Percentiles rank a stretch among this genome's conserved stretches.
phyloP scores from a whole-genome alignment of 2,329 filamentous ascomycete genomes.

The Phialemonium atrogriseum region DNA sequence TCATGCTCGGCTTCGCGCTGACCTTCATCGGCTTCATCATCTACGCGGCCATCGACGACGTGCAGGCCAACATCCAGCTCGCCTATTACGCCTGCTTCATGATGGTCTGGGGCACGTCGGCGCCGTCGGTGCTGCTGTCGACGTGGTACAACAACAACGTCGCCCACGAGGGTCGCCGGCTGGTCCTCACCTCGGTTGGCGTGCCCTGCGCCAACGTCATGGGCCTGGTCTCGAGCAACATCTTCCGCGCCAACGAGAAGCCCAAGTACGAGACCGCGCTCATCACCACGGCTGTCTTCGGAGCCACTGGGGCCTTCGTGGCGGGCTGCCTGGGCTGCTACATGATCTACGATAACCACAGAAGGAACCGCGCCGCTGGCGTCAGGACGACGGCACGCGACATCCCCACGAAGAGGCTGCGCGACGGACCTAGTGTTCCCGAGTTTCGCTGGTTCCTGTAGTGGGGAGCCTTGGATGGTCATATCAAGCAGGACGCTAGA shows the following conservation, averaged over 20 bases:
- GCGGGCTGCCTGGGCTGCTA: no score
- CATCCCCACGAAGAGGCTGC: slow-evolving; percentile 39
- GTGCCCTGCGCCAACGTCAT: slow-evolving; percentile 4
- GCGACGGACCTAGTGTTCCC: slow-evolving; percentile 35
- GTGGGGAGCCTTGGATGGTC: no score
- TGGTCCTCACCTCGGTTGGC: slow-evolving; percentile 55
- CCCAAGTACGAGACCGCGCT: slow-evolving; percentile 61
- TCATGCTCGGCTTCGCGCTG: slow-evolving; percentile 63
- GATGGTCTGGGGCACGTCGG: slow-evolving; percentile 72
- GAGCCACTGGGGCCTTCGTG: no score
- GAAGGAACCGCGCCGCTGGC: no score
- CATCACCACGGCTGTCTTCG: slow-evolving; percentile 57
- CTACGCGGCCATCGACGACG: slow-evolving; percentile 57
- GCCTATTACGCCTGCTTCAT: slow-evolving; percentile 72
- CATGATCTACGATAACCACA: no score
- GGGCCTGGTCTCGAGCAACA: slow-evolving; percentile 61
- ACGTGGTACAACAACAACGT: slow-evolving; percentile 71
- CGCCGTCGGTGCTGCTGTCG: slow-evolving; percentile 60
- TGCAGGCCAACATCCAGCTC: slow-evolving; percentile 45
- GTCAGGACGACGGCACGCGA: slow-evolving; percentile 38
- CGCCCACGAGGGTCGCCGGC: slow-evolving; percentile 62
- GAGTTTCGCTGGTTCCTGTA: slow-evolving; percentile 45
- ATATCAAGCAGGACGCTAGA: no score
- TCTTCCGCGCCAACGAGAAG: slow-evolving; percentile 56
- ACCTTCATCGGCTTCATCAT: slow-evolving; percentile 74